phyloP scores from a whole-genome alignment of 495 filamentous ascomycete genomes.

The Neurospora sublineolata region DNA sequence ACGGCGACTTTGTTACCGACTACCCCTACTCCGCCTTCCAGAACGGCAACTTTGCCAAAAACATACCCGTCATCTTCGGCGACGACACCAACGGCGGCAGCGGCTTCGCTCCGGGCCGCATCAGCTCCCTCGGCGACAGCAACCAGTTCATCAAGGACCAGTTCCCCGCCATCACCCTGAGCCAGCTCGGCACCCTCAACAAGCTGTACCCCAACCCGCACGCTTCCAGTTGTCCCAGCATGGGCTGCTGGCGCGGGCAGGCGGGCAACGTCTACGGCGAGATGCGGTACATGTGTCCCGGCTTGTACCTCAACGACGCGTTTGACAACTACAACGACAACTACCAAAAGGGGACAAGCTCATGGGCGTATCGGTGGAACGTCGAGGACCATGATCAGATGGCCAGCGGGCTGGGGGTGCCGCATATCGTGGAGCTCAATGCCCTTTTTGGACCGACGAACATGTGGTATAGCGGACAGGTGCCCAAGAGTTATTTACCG shows the following conservation, averaged over 20 bases:
- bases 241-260: constrained; percentile 47
- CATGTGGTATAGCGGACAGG: constrained; percentile 2
- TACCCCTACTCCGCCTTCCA: constrained; percentile 49
- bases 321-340: constrained; percentile 26
- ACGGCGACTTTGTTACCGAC: constrained; percentile 45
- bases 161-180: constrained; percentile 44
- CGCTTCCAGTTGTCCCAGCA: constrained; percentile 25
- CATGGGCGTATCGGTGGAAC: constrained; percentile 57
- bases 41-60: constrained; percentile 48
- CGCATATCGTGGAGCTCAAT: constrained; percentile 50
- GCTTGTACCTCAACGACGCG: constrained; percentile 41
- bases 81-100: constrained; percentile 64
- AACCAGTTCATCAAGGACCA: constrained; percentile 51
- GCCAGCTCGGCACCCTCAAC: constrained; percentile 46
- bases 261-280: constrained; percentile 55
- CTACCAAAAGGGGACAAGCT: constrained; percentile 6
- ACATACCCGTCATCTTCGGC: constrained; percentile 57
- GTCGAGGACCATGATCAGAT: constrained; percentile 42
- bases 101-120: constrained; percentile 44
- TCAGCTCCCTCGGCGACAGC: constrained; percentile 33
- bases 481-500: constrained; percentile 43
- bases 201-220: constrained; percentile 44
- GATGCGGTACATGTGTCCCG: constrained; percentile 63
- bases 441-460: constrained; percentile 46
- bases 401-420: constrained; percentile 44